phyloP scores from a whole-genome alignment of 2,329 filamentous ascomycete genomes.

The Drechslerella coelobrocha region DNA sequence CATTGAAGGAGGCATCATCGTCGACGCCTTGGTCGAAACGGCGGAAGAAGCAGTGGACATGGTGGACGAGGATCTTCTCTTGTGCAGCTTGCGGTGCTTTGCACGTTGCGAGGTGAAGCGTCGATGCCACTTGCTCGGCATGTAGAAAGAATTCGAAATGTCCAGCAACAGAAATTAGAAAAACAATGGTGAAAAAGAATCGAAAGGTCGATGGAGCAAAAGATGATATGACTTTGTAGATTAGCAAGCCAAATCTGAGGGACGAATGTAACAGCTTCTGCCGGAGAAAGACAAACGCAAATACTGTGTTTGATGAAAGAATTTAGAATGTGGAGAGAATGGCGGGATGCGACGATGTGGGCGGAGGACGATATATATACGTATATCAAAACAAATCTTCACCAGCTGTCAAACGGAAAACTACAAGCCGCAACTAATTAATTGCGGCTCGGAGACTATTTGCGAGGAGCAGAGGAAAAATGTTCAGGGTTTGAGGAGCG shows the following conservation, averaged over 20 bases:
- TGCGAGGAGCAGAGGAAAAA: slow-evolving; percentile 26
- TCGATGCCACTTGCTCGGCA: slow-evolving; percentile 49
- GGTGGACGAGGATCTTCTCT: slow-evolving; percentile 22
- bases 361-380: slow-evolving; percentile 45
- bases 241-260: slow-evolving; percentile 10
- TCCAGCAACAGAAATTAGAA: slow-evolving; percentile 20
- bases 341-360: slow-evolving; percentile 28
- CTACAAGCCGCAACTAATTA: slow-evolving; percentile 1
- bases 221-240: not conserved
- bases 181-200: slow-evolving; percentile 1
- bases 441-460: slow-evolving; percentile 41
- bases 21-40: slow-evolving; percentile 13
- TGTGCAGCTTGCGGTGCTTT: slow-evolving; percentile 45
- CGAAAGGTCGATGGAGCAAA: slow-evolving; percentile 6
- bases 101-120: slow-evolving; percentile 48
- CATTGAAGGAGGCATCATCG: slow-evolving; percentile 11
- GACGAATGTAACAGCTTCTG: slow-evolving; percentile 14
- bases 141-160: slow-evolving; percentile 44
- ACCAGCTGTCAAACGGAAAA: not conserved
- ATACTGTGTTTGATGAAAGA: slow-evolving; percentile 49
- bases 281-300: slow-evolving; percentile 40
- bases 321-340: slow-evolving; percentile 50
- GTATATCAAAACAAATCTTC: not conserved
- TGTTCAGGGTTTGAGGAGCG: slow-evolving; percentile 26
- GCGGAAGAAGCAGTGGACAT: not conserved